Conservation (phyloP, 495 filamentous ascomycete genomes). For the Collariella sp. region DNA sequence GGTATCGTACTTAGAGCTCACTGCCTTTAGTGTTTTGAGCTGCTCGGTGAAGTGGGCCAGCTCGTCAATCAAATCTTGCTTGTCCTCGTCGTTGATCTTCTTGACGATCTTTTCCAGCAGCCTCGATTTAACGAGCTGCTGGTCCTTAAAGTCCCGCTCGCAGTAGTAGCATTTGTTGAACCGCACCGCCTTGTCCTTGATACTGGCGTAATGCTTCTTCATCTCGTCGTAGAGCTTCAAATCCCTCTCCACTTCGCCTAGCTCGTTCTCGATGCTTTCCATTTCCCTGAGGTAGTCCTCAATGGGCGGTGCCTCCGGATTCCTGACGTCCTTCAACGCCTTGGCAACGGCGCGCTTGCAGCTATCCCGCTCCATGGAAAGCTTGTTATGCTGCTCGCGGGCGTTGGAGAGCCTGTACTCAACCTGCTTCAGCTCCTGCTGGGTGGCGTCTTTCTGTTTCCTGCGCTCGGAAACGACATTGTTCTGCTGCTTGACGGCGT, state of each 20-base stretch:
- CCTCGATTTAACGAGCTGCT: conserved; percentile 44
- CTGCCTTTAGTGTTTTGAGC: conserved; percentile 49
- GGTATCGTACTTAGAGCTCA: conserved; percentile 59
- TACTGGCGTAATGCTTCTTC: conserved; percentile 54
- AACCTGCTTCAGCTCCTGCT: conserved; percentile 65
- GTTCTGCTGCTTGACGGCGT: conserved; percentile 48
- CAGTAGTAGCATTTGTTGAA: conserved; percentile 67
- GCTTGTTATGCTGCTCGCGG: conserved; percentile 52
- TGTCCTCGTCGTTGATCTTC: conserved; percentile 46
- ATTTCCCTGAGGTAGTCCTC: conserved; percentile 38
- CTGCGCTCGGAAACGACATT: conserved; percentile 50
- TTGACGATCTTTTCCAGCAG: conserved; percentile 55
- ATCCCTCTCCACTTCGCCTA: conserved; percentile 55
- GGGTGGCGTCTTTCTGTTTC: conserved; percentile 56
- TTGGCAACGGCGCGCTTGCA: conserved; percentile 43
- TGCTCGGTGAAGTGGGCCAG: conserved; percentile 45
- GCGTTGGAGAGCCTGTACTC: conserved; percentile 65
- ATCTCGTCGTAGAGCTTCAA: conserved; percentile 52
- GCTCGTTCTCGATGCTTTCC: conserved; percentile 45
- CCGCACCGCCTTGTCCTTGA: conserved; percentile 48
- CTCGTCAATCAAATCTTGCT: conserved; percentile 46
- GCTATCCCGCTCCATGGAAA: conserved; percentile 52
- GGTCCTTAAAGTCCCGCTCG: conserved; percentile 50
- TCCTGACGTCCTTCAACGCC: conserved; percentile 32
- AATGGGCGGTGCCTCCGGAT: conserved; percentile 22